Percentiles rank a stretch among this genome's conserved stretches.
These are phyloP conservation scores for Pyrus communis DNA, from an alignment of 306 rosid species.

Conservation along the genomic window DNA sequence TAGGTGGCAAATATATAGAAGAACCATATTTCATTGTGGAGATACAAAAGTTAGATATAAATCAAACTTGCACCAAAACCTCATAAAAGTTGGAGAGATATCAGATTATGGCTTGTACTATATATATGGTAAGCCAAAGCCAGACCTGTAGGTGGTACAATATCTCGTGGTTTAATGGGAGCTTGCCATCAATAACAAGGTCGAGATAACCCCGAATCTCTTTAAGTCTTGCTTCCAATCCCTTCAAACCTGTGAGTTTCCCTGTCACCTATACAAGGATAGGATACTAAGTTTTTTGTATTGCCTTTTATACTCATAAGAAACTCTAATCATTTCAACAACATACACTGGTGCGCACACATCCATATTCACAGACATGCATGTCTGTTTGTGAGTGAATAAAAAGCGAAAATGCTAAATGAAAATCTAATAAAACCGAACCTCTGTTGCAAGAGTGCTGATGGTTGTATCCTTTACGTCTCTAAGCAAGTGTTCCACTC, in stretches of 20 bases:
- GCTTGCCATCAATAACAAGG: slow-evolving; percentile 62
- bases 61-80: neutral
- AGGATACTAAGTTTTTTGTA: neutral
- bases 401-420: neutral
- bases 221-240: slow-evolving; percentile 63
- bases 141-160: slow-evolving; percentile 74
- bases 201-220: slow-evolving; percentile 74
- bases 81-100: neutral
- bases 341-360: neutral
- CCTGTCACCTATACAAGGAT: slow-evolving; percentile 42
- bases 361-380: neutral
- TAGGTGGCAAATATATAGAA: neutral
- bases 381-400: neutral
- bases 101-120: neutral
- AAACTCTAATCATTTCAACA: neutral
- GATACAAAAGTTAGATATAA: neutral
- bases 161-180: slow-evolving; percentile 84
- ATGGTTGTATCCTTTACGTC: slow-evolving; percentile 67
- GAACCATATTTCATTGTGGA: too few relatives aligned
- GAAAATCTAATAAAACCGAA: slow-evolving; percentile 2
- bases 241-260: slow-evolving; percentile 74
- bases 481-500: slow-evolving; percentile 63
- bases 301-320: too few relatives aligned
- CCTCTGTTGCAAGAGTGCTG: slow-evolving; percentile 83
- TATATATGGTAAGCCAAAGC: neutral